Evolutionary conservation across 805 yeast genomes (phyloP), one percentile per base, ranked within the genome.

Genomic region (Schwanniomyces polymorphus): DNA sequence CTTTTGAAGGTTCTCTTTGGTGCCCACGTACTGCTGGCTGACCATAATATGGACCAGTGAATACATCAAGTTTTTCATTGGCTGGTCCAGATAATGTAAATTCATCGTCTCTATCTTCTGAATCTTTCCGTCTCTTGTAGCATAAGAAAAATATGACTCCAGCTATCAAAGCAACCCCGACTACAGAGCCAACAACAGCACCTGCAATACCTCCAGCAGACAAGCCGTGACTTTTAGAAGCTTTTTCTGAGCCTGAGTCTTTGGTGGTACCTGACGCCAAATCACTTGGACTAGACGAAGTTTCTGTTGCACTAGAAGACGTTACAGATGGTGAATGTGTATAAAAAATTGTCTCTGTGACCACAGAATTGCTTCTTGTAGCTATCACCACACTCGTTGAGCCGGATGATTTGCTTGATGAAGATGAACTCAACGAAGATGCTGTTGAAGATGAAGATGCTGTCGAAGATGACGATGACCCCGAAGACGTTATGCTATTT

Each of bases 131-230:
- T 46, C 75, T 69, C 46, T 75, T 67, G 57, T 74, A 65, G 21
- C 47, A 41, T 27, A 79, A 53, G 56, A 80, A 66, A 5, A 76
- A 60, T 8, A 78, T 53, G 6, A 68, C 66, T 0, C 70, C 76
- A 3, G 59, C 67, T 17, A 63, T 54, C n/a, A 71, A 25, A 17
- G 61, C 70, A 7, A 59, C 67, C 5, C 78, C 78, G 0, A 65
- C 74, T 4, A 72, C 55, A 5, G 70, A 56, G 4, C 77, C 78
- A n/a, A 73, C 66, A 2, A 70, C 76, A 1, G 67, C 67, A 8
- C 78, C 78, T 4, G 70, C 77, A 42, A 73, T 72, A 23, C 66
- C 68, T 10, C 77, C 77, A 2, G 66, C 64, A 2, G 74, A 65
- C n/a, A 70, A 47, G 11, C 21, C 8, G 18, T 18, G 14, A 31